Base-by-base conservation (phyloP, 805 yeast species). In the Wickerhamomyces queroliae region DNA sequence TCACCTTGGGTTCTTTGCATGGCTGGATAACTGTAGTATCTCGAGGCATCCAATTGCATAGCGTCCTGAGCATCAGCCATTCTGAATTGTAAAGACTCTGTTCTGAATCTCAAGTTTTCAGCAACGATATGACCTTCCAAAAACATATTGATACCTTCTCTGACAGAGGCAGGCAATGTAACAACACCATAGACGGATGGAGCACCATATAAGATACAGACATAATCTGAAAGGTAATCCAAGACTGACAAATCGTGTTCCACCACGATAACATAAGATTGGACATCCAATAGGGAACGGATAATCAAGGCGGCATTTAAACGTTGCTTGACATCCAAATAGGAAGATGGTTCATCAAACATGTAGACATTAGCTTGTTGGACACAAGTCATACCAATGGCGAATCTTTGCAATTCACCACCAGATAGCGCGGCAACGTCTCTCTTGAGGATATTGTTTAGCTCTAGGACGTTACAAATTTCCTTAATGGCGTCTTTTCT, bases 161-260 rank as follows among this genome's bases (percentile, higher is more conserved):
- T 85, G 24, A 93, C 99, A 5, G 96, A 86, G 0, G 95, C 68
- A 39, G 99, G 99, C 63, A 93, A 72, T 19, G 97, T 88, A 37
- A 93, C 99, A 48, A 93, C 98, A 74, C 99, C 99, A 62, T 93
- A 93, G 33, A 93, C 96, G 7, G 98, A 91, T 38, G 99, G 96
- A 37, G 88, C 95, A 72, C 99, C 99, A 62, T 93, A 93, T 42
- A 93, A 68, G 55, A 93, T 93, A 78, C 99, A 93, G 42, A 93
- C 89, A 53, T 83, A 93, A 69, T 93, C 99, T 13, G 98, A 91
- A 53, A 93, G 74, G 64, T 93, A 93, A 72, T 93, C 99, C 66
- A 93, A 73, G 21, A 93, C 99, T 4, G 97, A 90, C 67, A 93
- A 75, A 77, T 93, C 99, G 73, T 93, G 99, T 75, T 93, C 99